Evolutionary conservation across 2,329 filamentous ascomycete genomes (phyloP), one percentile per base, ranked within the genome.

Genomic region (Aspergillus carbonarius): DNA sequence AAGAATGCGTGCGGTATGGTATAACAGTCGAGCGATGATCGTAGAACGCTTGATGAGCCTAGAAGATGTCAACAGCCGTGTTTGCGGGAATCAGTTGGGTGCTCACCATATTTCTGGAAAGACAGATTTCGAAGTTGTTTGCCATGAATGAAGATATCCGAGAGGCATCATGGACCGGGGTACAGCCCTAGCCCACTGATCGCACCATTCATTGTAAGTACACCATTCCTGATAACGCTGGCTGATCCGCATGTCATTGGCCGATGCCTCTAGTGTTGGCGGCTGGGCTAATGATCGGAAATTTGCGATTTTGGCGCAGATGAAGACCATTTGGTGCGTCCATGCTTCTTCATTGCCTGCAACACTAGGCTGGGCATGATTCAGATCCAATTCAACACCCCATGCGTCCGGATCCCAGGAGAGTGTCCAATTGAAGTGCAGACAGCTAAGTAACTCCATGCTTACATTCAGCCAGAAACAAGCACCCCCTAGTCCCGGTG

Each of bases 401-500:
- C 93, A 97, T 10, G 91, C 86, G 66, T 96, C 91, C 0, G 92
- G 93, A 55, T 96, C 87, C 91, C 92, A 96, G 0, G 91, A 88
- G 12, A 92, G 86, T 64, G 88, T 85, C 89, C 91, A 96, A 71
- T 93, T 92, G 75, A 92, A 92, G 64, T 91, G 88, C 15, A 97
- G 80, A 72, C 92, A 96, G 63, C 87, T 91, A 27, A 97, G 80
- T n/a, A 97, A 81, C 72, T 98, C 93, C 83, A 96, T 89, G 15
- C 89, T 89, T 15, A 96, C 87, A 67, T 96, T 96, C 37, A 97
- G 81, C 93, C 93, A 97, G 76, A 97, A 97, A 73, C 93, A 97
- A 1, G 93, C 92, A 0, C 88, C 85, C 0, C 92, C 93, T 18
- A 96, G 85, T 0, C 93, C 92, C 1, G 82, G 84, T 35, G 90